A percentile compares a stretch with the other conserved stretches of the same genome.
These are phyloP conservation scores for Kodamaea kakaduensis DNA, from an alignment of 805 yeast species.

Conservation along the genomic window DNA sequence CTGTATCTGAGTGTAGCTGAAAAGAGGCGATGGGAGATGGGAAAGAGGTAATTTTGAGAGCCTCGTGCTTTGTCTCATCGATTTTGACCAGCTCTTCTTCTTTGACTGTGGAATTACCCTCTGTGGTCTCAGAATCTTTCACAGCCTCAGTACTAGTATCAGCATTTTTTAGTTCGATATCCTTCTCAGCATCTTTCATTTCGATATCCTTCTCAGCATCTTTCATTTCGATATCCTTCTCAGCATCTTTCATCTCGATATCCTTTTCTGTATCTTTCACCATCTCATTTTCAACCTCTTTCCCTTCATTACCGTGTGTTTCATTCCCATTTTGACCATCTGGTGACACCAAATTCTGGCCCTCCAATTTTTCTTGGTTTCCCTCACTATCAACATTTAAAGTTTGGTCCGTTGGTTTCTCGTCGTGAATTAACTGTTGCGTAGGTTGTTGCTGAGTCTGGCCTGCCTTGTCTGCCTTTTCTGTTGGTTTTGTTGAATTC, in stretches of 20 bases:
- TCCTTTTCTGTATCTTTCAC: background rate
- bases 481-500: no score
- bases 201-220: background rate
- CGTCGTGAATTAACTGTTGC: background rate
- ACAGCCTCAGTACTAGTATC: background rate
- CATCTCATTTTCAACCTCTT: conserved; percentile 4
- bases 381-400: no score
- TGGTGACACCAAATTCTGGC: background rate
- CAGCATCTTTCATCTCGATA: background rate
- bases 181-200: background rate
- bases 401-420: conserved; percentile 4
- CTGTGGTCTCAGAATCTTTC: background rate
- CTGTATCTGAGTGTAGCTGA: conserved; percentile 20
- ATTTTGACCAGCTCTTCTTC: background rate
- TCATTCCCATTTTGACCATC: background rate
- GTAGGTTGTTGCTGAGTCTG: conserved; percentile 10
- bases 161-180: no score
- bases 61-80: no score
- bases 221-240: background rate
- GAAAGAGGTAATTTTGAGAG: no score
- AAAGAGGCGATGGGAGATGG: conserved; percentile 16
- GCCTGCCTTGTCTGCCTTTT: background rate
- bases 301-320: conserved; percentile 3
- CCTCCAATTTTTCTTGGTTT: background rate
- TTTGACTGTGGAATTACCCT: background rate